A percentile compares a stretch with the other conserved stretches of the same genome.
Evolutionary conservation across 352 stramenopile genomes (phyloP).

Genomic region (Phytophthora cryptogea): DNA sequence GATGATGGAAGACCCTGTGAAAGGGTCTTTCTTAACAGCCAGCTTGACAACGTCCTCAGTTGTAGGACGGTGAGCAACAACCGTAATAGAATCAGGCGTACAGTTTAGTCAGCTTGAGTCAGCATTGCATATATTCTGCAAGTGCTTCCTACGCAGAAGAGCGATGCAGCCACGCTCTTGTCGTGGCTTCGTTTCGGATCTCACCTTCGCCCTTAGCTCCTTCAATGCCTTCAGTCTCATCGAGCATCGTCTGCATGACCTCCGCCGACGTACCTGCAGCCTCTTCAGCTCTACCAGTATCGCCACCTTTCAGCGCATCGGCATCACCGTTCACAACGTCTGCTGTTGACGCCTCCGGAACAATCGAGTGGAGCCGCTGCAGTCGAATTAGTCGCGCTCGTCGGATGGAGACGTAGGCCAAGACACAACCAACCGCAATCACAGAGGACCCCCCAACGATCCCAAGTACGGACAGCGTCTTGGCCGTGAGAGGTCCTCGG

Average conservation of each 20-base stretch:
- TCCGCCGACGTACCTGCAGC: not conserved
- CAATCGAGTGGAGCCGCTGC: conserved; percentile 24
- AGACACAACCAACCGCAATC: conserved; percentile 19
- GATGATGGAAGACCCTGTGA: too few relatives aligned
- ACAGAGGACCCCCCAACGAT: conserved; percentile 15
- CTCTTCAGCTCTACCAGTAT: not conserved
- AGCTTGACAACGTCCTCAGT: too few relatives aligned
- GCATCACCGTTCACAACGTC: conserved; percentile 3
- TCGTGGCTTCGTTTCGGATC: conserved; percentile 8
- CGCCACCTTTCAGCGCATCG: not conserved
- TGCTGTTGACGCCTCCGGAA: conserved; percentile 16
- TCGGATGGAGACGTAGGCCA: conserved; percentile 23
- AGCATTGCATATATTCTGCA: too few relatives aligned
- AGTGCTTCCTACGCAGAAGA: not conserved
- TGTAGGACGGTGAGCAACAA: too few relatives aligned
- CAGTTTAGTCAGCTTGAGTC: too few relatives aligned
- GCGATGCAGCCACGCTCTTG: conserved; percentile 22
- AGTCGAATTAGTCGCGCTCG: conserved; percentile 14
- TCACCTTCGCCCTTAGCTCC: conserved; percentile 1
- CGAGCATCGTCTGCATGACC: conserved; percentile 16
- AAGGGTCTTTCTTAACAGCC: too few relatives aligned
- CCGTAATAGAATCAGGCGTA: too few relatives aligned
- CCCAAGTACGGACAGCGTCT: conserved; percentile 14
- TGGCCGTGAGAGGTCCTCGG: conserved; percentile 15
- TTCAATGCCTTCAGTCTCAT: conserved; percentile 21